Evolutionary conservation across 2,329 filamentous ascomycete species (phyloP), one percentile per base, ranked within the genome.

Genomic region (Talaromyces albobiverticillius): DNA sequence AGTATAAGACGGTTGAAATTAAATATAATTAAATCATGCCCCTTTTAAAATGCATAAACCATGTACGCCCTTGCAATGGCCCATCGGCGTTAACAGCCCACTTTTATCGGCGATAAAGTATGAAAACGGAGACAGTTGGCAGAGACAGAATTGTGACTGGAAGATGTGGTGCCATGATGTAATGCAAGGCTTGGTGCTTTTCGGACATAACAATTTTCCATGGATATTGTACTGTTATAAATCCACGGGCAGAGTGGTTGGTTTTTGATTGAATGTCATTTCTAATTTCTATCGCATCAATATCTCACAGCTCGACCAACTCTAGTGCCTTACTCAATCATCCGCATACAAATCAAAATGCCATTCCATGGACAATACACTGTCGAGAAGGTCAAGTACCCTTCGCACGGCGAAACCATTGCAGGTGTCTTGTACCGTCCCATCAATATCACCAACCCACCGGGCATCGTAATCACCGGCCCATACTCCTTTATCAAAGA

Each of bases 401-500:
- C 59, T 10, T 65, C 64, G 11, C 63, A 65, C 51, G 64, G 64
- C 1, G 63, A 66, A 23, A 64, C 56, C 16, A 26, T 65, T 46
- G 57, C 49, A 9, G 59, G 57, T 3, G 20, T 61, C 40, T 49
- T 64, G 22, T 67, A 54, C 36, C 49, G 42, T 22, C 63, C 64
- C 10, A 62, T 47, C 5, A 57, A 62, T 43, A 43, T 62, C 46
- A 34, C 48, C 13, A 65, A 66, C 3, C 64, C 64, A 23, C 63
- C 64, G 3, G 64, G 61, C 4, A 48, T 63, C 14, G 60, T 62
- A 2, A 38, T 62, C 26, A 62, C 58, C 18, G 61, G 60, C 3
- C 60, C 60, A 32, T 62, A 67, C 41, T 67, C 65, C 6, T 67
- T 66, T 43, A 42, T 63, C 41, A 67, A 67, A 58, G 65, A 67